These are phyloP conservation scores for Sphaerostilbella broomeana DNA, from an alignment of 2,329 filamentous ascomycete genomes.

Conservation along the genomic window DNA sequence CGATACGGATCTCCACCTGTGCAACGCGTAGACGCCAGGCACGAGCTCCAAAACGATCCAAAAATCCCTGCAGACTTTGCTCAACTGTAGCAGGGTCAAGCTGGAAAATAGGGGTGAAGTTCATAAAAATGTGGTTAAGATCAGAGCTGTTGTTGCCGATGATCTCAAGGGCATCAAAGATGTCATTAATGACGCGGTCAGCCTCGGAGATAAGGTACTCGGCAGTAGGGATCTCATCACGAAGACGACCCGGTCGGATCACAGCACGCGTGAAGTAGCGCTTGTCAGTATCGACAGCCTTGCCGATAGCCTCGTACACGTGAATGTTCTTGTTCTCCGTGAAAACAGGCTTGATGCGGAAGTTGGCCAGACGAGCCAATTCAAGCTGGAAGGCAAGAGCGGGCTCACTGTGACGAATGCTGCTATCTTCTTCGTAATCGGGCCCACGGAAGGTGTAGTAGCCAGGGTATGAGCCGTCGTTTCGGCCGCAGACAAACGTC, in stretches of 20 bases:
- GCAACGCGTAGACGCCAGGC: conserved; percentile 95
- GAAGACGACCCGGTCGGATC: conserved; percentile 85
- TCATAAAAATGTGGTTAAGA: conserved; percentile 99
- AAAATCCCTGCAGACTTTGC: conserved; percentile 86
- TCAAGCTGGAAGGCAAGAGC: conserved; percentile 98
- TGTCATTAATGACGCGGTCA: conserved; percentile 93
- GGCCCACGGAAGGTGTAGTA: conserved; percentile 99
- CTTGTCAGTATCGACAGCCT: conserved; percentile 92
- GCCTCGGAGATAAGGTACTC: conserved; percentile 98
- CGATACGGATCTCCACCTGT: conserved; percentile 95
- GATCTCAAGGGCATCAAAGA: conserved; percentile 94
- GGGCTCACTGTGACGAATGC: conserved; percentile 94
- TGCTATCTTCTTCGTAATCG: conserved; percentile 80
- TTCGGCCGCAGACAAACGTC: conserved; percentile 93
- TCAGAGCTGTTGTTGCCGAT: conserved; percentile 99
- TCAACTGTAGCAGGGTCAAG: conserved; percentile 85
- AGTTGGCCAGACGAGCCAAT: conserved; percentile 86
- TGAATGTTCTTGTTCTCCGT: conserved; percentile 99
- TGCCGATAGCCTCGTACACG: conserved; percentile 94
- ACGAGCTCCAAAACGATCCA: conserved; percentile 91
- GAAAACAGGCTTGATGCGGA: conserved; percentile 97
- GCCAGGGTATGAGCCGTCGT: conserved; percentile 87
- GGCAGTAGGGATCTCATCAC: conserved; percentile 95
- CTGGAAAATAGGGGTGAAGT: conserved; percentile 96
- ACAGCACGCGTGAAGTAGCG: conserved; percentile 97